Evolutionary conservation across 352 stramenopile species (phyloP).

Genomic region (Phytophthora sansomeana): DNA sequence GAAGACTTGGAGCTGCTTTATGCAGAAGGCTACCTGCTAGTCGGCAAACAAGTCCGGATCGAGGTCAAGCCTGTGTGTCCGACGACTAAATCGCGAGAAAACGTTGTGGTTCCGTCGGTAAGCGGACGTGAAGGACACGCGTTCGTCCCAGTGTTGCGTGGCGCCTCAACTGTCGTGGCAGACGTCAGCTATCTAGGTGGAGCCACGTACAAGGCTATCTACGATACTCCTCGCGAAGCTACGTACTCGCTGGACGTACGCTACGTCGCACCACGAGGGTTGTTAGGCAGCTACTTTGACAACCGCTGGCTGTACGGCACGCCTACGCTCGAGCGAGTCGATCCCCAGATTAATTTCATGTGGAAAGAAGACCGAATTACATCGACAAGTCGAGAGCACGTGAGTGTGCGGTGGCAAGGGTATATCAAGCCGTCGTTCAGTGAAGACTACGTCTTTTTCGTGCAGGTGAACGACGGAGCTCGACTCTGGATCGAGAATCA

Average conservation of each 20-base stretch:
- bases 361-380: conserved; percentile 92
- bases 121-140: conserved; percentile 67
- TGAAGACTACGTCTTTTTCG: conserved; percentile 91
- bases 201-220: conserved; percentile 91
- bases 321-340: conserved; percentile 86
- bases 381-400: conserved; percentile 92
- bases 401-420: conserved; percentile 94
- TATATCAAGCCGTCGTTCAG: conserved; percentile 92
- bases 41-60: conserved; percentile 51
- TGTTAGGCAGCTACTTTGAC: conserved; percentile 95
- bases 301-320: conserved; percentile 95
- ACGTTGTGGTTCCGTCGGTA: conserved; percentile 43
- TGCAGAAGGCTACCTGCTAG: conserved; percentile 84
- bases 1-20: conserved; percentile 68
- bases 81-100: conserved; percentile 46
- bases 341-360: conserved; percentile 91
- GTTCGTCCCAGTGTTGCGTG: conserved; percentile 73
- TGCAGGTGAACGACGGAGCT: conserved; percentile 90
- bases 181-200: conserved; percentile 65
- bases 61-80: conserved; percentile 56
- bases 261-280: conserved; percentile 76
- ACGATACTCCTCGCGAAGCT: conserved; percentile 86
- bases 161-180: conserved; percentile 57
- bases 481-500: conserved; percentile 83
- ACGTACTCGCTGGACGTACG: conserved; percentile 90